Base-by-base conservation (phyloP, 2,329 filamentous ascomycete genomes). In the Arthroderma sp. region DNA sequence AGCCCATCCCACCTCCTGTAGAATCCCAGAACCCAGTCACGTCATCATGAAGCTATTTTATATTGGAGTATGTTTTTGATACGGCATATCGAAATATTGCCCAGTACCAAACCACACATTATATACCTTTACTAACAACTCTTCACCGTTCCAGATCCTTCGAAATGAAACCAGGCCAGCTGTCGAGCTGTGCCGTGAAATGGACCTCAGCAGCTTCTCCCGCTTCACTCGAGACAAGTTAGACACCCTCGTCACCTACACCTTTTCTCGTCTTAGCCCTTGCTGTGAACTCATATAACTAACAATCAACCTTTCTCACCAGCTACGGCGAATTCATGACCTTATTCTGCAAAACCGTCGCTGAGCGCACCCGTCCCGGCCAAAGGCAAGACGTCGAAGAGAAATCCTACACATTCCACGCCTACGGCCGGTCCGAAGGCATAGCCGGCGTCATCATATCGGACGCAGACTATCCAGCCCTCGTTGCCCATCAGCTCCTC, bases 311-410 rank as follows among this genome's bases (percentile, higher is more conserved):
- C 53, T 51, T 10, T 10, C 29, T 32, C 30, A 41, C 48, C 56
- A 72, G 71, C 59, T 71, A 78, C 62, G 66, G 66, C 57, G 72
- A 82, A 64, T 80, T 93, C 72, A 85, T 94, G 80, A 83, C 79
- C 46, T 71, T 94, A 57, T 89, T 93, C 69, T 77, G 79, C 64
- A 86, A 86, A 66, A 89, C 83, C 11, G 82, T 95, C 40, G 89
- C 89, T 50, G 85, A 93, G 67, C 76, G 85, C 56, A 94, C 86
- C 49, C 72, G 73, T 48, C 77, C 82, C n/a, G 86, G 83, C 45
- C 43, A 80, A 94, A 45, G 83, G 93, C 58, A 62, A 78, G 79
- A 58, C 80, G 84, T 70, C 39, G 50, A 52, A 40, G 63, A 66
- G 51, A 62, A 59, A 51, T 58, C 52, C 38, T 66, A 65, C 53